Conservation (phyloP, 2,329 filamentous ascomycete species). For the Paracorniculantispora psalliotae region DNA sequence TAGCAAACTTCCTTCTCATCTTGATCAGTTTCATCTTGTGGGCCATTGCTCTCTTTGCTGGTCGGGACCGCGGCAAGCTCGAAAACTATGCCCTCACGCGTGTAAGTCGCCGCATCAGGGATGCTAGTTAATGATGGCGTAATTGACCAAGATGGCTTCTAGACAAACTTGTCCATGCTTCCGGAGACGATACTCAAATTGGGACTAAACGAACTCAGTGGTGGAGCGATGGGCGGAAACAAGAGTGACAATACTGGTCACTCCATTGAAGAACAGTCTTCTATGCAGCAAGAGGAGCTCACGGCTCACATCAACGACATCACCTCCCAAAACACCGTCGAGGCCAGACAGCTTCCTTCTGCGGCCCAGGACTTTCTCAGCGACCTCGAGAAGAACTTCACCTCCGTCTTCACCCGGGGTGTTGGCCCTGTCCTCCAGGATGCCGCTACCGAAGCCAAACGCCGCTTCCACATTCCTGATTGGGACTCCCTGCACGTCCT, state of each 20-base stretch:
- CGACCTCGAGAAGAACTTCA: constrained; percentile 1
- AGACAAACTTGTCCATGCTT: not conserved
- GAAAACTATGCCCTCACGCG: constrained; percentile 6
- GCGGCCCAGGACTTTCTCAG: not conserved
- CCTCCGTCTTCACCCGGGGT: constrained; percentile 27
- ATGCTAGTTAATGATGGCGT: not conserved
- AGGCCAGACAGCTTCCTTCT: not conserved
- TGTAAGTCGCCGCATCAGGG: not conserved
- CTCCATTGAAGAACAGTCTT: too few species aligned
- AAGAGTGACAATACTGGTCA: too few species aligned
- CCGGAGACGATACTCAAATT: too few species aligned
- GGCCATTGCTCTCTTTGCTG: constrained; percentile 3
- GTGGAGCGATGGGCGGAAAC: too few species aligned
- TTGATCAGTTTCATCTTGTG: not conserved
- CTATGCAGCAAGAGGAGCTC: too few species aligned
- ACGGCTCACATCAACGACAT: too few species aligned
- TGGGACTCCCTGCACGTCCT: constrained; percentile 50
- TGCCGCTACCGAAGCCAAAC: constrained; percentile 35
- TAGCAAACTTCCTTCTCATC: not conserved
- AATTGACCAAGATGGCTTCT: not conserved
- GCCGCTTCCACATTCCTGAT: constrained; percentile 42
- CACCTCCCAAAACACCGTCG: too few species aligned
- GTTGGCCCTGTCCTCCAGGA: constrained; percentile 37
- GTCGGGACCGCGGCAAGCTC: not conserved
- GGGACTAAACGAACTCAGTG: too few species aligned